Evolutionary conservation across 768 basidiomycete species (phyloP), one percentile per base, ranked within the genome.

Genomic region (Neoboletus magnificus): DNA sequence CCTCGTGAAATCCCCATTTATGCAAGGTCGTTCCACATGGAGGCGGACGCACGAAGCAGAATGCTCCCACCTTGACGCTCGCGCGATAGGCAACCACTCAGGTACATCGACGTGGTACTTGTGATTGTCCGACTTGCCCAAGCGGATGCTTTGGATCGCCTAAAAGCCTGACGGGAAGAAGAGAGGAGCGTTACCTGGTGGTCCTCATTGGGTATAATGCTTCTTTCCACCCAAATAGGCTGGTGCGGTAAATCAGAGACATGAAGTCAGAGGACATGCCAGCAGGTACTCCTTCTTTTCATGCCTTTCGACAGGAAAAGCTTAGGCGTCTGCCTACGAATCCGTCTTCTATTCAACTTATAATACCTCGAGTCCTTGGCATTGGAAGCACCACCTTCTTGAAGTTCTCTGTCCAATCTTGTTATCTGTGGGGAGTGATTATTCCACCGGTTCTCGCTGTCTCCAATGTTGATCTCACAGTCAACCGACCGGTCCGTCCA

Each of bases 1-100:
- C 25, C n/a, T 32, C 29, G 54, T 33, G 48, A 55, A 56, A 41
- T 33, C 36, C 22, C 32, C 36, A 39, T 45, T 49, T 37, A 51
- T 35, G 25, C 44, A 9, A 18, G 13, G 13, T 32, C 15, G 29
- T 23, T 22, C 16, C 12, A 20, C 41, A 39, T 35, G 40, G 32
- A 35, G 36, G 20, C 12, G 20, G 16, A 36, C 22, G 29, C 40
- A 40, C 25, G 20, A 13, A 18, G 20, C 22, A 37, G 25, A 27
- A 25, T 22, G 20, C 9, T 54, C 35, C 23, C 47, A 30, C 50
- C 8, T 33, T 25, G 30, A 16, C 16, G 32, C 25, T 27, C n/a
- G 12, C 29, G 15, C 32, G 32, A 30, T 16, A 40, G 36, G 25
- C 18, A 25, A 27, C 25, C 43, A 30, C 32, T 33, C 23, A 16